phyloP scores from a whole-genome alignment of 495 filamentous ascomycete genomes.

The Durotheca rogersii region DNA sequence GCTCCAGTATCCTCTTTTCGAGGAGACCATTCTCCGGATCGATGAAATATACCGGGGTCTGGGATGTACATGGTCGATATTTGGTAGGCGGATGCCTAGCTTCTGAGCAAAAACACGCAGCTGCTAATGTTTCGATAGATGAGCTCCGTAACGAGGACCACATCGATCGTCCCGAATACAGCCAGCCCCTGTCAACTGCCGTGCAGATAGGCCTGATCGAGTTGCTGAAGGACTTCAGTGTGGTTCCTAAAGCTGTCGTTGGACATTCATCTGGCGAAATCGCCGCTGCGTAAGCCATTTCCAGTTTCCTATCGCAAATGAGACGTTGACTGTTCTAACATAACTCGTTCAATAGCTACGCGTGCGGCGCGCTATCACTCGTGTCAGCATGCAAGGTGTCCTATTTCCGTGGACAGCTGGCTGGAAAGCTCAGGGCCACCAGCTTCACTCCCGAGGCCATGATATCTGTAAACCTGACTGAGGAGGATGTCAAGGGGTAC shows the following conservation, averaged over 20 bases:
- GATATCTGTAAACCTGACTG: conserved; percentile 44
- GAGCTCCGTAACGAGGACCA: conserved; percentile 9
- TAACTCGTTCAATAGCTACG: too few relatives aligned
- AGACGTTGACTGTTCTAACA: neutral
- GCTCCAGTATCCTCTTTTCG: conserved; percentile 24
- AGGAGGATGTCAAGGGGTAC: conserved; percentile 20
- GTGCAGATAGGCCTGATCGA: conserved; percentile 54
- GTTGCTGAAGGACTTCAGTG: conserved; percentile 49
- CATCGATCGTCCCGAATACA: conserved; percentile 38
- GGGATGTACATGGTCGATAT: conserved; percentile 31
- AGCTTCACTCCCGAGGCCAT: conserved; percentile 35
- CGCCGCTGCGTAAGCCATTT: conserved; percentile 36
- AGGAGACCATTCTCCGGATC: conserved; percentile 9
- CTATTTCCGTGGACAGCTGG: conserved; percentile 33
- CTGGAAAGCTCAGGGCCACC: neutral
- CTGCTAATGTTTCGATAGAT: conserved; percentile 11
- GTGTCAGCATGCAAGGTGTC: conserved; percentile 48
- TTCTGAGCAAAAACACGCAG: neutral
- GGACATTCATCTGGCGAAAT: conserved; percentile 67
- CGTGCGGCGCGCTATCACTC: conserved; percentile 38
- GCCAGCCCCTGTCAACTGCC: conserved; percentile 48
- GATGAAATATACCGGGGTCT: conserved; percentile 18
- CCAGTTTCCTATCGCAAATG: neutral
- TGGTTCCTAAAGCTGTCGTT: conserved; percentile 49
- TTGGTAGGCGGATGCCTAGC: conserved; percentile 17